These are phyloP conservation scores for Candida ficus DNA, from an alignment of 805 yeast species.

Conservation along the genomic window DNA sequence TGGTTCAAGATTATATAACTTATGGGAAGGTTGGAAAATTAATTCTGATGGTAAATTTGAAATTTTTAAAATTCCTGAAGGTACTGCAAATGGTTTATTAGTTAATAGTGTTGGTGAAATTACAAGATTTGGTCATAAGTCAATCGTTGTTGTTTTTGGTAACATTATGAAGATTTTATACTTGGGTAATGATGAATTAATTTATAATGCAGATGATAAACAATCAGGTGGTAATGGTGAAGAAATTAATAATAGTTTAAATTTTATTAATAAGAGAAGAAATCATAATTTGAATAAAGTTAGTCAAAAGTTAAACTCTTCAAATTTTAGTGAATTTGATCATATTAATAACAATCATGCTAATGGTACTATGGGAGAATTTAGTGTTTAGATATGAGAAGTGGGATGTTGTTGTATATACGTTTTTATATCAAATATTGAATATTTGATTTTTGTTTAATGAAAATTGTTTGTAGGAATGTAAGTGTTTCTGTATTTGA, in stretches of 20 bases:
- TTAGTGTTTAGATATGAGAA: neutral
- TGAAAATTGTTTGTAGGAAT: too few species aligned
- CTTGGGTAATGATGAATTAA: slow-evolving; percentile 69
- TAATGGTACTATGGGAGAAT: neutral
- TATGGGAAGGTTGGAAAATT: slow-evolving; percentile 84
- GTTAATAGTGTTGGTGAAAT: slow-evolving; percentile 57
- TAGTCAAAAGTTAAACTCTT: slow-evolving; percentile 7
- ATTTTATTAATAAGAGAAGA: slow-evolving; percentile 46
- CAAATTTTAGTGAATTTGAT: slow-evolving; percentile 21
- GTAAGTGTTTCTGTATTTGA: too few species aligned
- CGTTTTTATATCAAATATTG: too few species aligned
- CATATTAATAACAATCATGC: slow-evolving; percentile 1
- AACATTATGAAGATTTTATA: slow-evolving; percentile 66
- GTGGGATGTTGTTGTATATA: too few species aligned
- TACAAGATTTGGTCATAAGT: slow-evolving; percentile 68
- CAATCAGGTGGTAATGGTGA: slow-evolving; percentile 28
- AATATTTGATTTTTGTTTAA: too few species aligned
- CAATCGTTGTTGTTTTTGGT: slow-evolving; percentile 72
- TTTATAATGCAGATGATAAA: slow-evolving; percentile 48
- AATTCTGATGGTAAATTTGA: slow-evolving; percentile 58
- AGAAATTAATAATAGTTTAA: slow-evolving; percentile 43
- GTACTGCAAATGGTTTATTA: slow-evolving; percentile 37
- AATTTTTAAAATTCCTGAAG: slow-evolving; percentile 52
- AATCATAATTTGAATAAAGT: slow-evolving; percentile 16
- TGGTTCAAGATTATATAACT: slow-evolving; percentile 33